Evolutionary conservation across 495 filamentous ascomycete genomes (phyloP).

Genomic region (Jackrogersella multiformis): DNA sequence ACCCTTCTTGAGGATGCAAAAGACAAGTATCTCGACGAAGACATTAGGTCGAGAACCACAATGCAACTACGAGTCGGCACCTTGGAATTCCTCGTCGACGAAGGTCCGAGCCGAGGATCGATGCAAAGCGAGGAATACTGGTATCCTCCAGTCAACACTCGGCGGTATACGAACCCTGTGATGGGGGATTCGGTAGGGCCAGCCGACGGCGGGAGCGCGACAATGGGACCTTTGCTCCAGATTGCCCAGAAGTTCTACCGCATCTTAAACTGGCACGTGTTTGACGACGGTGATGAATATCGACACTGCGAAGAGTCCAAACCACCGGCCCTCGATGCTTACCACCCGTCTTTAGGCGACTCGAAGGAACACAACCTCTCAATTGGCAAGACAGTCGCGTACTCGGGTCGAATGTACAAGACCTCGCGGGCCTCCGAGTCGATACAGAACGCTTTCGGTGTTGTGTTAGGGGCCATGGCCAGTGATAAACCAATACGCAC

Average conservation of each 20-base stretch:
- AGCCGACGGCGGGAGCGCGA: conserved; percentile 3
- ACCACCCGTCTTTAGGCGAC: conserved; percentile 16
- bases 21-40: background rate
- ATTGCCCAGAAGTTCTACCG: conserved; percentile 14
- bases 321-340: conserved; percentile 6
- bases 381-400: conserved; percentile 13
- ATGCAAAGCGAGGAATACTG: conserved; percentile 7
- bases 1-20: background rate
- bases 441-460: background rate
- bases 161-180: conserved; percentile 8
- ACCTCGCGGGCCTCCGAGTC: conserved; percentile 7
- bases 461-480: background rate
- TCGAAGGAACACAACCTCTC: background rate
- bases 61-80: background rate
- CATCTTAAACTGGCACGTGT: conserved; percentile 18
- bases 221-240: conserved; percentile 11
- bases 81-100: background rate
- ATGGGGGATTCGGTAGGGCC: conserved; percentile 26
- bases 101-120: background rate
- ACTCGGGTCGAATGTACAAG: conserved; percentile 18
- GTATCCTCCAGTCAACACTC: conserved; percentile 4
- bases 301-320: background rate
- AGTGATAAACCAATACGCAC: background rate
- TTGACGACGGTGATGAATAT: background rate
- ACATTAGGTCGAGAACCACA: background rate